Conservation (phyloP, 768 basidiomycete genomes). For the Lentinula boryana region DNA sequence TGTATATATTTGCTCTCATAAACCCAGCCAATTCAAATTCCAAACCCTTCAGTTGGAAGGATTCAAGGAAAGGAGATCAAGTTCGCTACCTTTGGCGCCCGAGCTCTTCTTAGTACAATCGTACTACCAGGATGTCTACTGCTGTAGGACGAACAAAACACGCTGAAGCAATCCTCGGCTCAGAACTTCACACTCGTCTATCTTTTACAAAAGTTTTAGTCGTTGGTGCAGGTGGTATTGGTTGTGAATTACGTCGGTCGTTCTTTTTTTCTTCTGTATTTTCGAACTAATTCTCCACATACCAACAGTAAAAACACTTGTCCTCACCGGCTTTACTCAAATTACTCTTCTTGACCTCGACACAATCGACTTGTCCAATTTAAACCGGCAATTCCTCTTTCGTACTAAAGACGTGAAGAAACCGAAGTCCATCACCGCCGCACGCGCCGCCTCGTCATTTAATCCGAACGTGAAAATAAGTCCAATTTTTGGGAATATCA, state of each 20-base stretch:
- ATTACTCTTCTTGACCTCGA: constrained; percentile 95
- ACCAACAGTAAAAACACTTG: constrained; percentile 85
- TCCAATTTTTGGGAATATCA: constrained; percentile 94
- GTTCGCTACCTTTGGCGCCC: too few relatives aligned
- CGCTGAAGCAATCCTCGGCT: constrained; percentile 75
- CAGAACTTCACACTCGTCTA: constrained; percentile 57
- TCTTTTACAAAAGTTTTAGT: constrained; percentile 69
- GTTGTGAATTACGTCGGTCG: constrained; percentile 84
- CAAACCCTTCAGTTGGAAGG: too few relatives aligned
- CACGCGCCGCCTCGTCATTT: constrained; percentile 75
- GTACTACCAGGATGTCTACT: constrained; percentile 30
- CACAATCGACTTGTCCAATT: constrained; percentile 96
- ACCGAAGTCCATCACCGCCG: constrained; percentile 90
- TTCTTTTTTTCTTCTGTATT: neutral
- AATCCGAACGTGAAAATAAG: constrained; percentile 84
- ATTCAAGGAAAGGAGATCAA: too few relatives aligned
- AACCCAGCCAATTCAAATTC: too few relatives aligned
- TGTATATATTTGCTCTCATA: too few relatives aligned
- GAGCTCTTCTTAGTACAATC: too few relatives aligned
- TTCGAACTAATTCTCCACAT: neutral
- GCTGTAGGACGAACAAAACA: constrained; percentile 50
- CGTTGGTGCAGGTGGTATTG: constrained; percentile 96
- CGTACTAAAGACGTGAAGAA: constrained; percentile 96
- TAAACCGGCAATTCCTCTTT: constrained; percentile 96
- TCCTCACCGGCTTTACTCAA: constrained; percentile 85